Evolutionary conservation across 2,329 filamentous ascomycete species (phyloP).

Genomic region (Pochonia chlamydosporia): DNA sequence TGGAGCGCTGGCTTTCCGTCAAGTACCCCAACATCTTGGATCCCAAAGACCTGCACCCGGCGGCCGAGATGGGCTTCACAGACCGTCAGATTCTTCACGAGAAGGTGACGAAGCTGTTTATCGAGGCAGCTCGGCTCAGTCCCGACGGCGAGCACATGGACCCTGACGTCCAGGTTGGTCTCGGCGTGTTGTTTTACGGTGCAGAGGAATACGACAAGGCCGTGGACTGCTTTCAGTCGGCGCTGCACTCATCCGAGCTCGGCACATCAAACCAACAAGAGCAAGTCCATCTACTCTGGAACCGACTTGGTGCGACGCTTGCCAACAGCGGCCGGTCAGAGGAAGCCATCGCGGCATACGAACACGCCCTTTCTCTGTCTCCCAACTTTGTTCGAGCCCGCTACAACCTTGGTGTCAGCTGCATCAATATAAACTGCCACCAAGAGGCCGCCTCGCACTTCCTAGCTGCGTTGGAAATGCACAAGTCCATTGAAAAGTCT

Average conservation of each 20-base stretch:
- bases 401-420: conserved; percentile 94
- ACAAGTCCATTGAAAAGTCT: conserved; percentile 84
- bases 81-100: conserved; percentile 86
- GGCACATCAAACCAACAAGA: conserved; percentile 78
- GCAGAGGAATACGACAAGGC: conserved; percentile 98
- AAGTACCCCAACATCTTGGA: conserved; percentile 84
- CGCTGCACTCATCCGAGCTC: conserved; percentile 77
- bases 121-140: conserved; percentile 84
- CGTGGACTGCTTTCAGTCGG: conserved; percentile 94
- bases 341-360: conserved; percentile 95
- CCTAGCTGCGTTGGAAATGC: conserved; percentile 87
- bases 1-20: conserved; percentile 93
- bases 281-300: conserved; percentile 94
- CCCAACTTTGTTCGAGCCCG: conserved; percentile 96
- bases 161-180: conserved; percentile 93
- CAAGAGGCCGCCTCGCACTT: conserved; percentile 90
- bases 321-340: conserved; percentile 91
- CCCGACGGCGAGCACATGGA: conserved; percentile 95
- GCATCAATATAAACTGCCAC: conserved; percentile 96
- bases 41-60: conserved; percentile 64
- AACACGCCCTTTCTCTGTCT: conserved; percentile 80
- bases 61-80: conserved; percentile 86
- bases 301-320: conserved; percentile 89
- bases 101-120: conserved; percentile 85
- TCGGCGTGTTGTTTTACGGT: conserved; percentile 96